Percentiles rank a stretch among this genome's conserved stretches.
Evolutionary conservation across 331 rosid species (phyloP).

Genomic region (Saraca asoca): DNA sequence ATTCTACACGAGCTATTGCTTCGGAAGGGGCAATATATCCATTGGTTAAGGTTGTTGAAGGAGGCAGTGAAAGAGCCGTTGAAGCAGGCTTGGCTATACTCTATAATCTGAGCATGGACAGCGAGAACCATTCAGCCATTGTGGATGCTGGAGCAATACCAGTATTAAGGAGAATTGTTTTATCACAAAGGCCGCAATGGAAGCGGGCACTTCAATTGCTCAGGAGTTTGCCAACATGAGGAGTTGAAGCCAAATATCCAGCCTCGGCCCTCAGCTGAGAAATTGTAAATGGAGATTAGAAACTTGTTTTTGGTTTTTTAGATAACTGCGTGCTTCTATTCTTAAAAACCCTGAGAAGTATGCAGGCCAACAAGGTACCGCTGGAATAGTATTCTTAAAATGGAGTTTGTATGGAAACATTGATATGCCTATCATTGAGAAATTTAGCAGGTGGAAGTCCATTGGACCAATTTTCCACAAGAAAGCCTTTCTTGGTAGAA

Average conservation of each 20-base stretch:
- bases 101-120: constrained; percentile 78
- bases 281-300: neutral
- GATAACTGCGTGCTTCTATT: too few relatives aligned
- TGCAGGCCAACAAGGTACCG: too few relatives aligned
- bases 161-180: constrained; percentile 57
- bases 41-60: constrained; percentile 71
- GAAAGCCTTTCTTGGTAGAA: too few relatives aligned
- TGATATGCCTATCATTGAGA: too few relatives aligned
- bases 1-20: constrained; percentile 60
- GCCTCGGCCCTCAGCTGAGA: neutral
- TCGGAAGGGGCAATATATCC: constrained; percentile 60
- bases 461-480: too few relatives aligned
- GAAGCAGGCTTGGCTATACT: constrained; percentile 76
- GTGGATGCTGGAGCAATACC: constrained; percentile 79
- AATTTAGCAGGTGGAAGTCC: too few relatives aligned
- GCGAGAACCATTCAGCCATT: constrained; percentile 70
- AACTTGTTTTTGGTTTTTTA: too few relatives aligned
- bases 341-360: too few relatives aligned
- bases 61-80: constrained; percentile 64
- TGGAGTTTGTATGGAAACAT: too few relatives aligned
- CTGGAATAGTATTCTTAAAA: too few relatives aligned
- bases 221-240: constrained; percentile 59
- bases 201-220: constrained; percentile 72
- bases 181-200: constrained; percentile 72
- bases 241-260: neutral